Evolutionary conservation across 31 red algal genomes (phyloP).

Genomic region (Odonthalia washingtoniensis): DNA sequence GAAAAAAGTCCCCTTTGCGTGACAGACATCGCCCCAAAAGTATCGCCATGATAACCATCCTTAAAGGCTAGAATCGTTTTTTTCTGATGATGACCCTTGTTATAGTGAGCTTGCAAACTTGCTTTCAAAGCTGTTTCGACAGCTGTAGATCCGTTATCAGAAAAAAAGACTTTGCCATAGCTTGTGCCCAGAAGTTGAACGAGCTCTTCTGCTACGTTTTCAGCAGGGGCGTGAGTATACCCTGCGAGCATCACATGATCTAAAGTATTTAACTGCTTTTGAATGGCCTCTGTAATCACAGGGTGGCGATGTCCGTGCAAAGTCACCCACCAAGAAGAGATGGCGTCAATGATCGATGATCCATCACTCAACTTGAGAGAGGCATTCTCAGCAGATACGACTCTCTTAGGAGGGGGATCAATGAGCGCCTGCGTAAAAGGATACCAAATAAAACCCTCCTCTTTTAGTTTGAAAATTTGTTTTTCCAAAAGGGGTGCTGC

Average conservation of each 20-base stretch:
- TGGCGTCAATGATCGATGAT: constrained; percentile 25
- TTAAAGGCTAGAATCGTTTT: constrained; percentile 8
- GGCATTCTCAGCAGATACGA: background rate
- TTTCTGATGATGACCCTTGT: background rate
- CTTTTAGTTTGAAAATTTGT: too few species aligned
- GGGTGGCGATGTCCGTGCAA: constrained; percentile 15
- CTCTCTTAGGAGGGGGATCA: background rate
- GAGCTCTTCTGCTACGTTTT: constrained; percentile 7
- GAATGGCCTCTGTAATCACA: background rate
- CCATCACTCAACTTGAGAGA: constrained; percentile 7
- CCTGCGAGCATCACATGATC: constrained; percentile 26
- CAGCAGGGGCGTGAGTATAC: constrained; percentile 5
- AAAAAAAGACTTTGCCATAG: constrained; percentile 16
- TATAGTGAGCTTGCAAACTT: constrained; percentile 6
- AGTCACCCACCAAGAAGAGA: constrained; percentile 20
- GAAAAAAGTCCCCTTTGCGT: background rate
- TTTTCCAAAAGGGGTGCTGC: too few species aligned
- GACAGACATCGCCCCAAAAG: constrained; percentile 32
- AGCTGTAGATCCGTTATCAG: constrained; percentile 9
- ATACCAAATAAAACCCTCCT: too few species aligned
- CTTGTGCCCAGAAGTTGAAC: background rate
- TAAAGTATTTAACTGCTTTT: constrained; percentile 12
- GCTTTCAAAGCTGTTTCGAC: constrained; percentile 25
- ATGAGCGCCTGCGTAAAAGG: too few species aligned
- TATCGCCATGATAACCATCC: constrained; percentile 29